Evolutionary conservation across 2,329 filamentous ascomycete species (phyloP), one percentile per base, ranked within the genome.

Genomic region (Claviceps pazoutovae): DNA sequence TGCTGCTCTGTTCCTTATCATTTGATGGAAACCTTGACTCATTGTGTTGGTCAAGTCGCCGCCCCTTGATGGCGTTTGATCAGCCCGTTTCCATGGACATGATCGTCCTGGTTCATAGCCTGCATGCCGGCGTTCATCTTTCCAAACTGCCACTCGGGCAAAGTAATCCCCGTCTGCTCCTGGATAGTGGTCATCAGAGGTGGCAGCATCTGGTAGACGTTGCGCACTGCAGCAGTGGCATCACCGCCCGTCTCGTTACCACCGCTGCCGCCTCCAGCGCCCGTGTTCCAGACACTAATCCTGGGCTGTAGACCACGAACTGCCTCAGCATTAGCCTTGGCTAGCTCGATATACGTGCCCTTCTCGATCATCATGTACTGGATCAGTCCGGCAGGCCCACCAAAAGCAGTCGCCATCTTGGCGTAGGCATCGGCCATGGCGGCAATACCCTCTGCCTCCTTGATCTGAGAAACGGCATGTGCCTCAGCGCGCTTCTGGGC

Each of bases 241-340:
- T 77, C 71, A 43, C 67, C 64, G 26, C 66, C 69, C 43, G 63
- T 70, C n/a, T 67, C 71, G 19, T 64, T 62, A 16, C 63, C 62
- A 11, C 68, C 69, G 3, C 65, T 73, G 48, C 69, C 65, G 44
- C 86, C 3, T 4, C 41, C 41, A 1, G 1, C 13, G 19, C 42
- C 86, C 8, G 88, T 94, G 64, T 88, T 93, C 88, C 88, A 95
- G 26, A 91, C 82, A 56, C 83, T 89, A 70, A 94, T 93, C 82
- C 94, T 94, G 57, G 88, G 88, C 65, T 89, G 79, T 58, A 94
- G 69, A 26, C 88, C 88, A 49, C 79, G 74, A 62, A 94, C 79
- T 36, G 86, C 88, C 36, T 74, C 65, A 46, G 84, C 87, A 60
- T 94, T 94, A 48, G 86, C 86, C 59, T 84, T 75, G 53, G 88